Conservation (phyloP, 345 rosid species). For the Mercurialis annua region DNA sequence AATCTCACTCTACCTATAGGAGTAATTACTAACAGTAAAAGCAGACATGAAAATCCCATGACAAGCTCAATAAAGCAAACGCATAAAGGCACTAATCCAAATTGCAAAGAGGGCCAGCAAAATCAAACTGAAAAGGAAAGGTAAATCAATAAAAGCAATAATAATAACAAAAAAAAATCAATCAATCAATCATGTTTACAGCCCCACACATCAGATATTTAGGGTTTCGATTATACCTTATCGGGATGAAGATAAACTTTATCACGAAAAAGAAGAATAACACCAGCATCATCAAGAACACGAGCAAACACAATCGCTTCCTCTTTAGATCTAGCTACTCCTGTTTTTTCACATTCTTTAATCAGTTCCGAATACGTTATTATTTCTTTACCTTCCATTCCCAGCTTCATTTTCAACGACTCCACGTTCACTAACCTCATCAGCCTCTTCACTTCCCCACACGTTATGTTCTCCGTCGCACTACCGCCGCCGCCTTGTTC, state of each 20-base stretch:
- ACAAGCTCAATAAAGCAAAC: background rate
- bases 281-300: slow-evolving; percentile 85
- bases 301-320: slow-evolving; percentile 80
- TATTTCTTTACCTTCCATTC: slow-evolving; percentile 61
- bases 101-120: background rate
- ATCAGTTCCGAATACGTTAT: slow-evolving; percentile 55
- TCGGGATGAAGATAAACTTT: slow-evolving; percentile 84
- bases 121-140: background rate
- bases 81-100: background rate
- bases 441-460: slow-evolving; percentile 66
- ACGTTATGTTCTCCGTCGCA: slow-evolving; percentile 30
- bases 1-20: background rate
- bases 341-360: slow-evolving; percentile 57
- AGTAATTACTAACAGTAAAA: no score
- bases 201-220: no score
- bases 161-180: background rate
- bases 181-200: no score
- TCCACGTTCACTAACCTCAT: slow-evolving; percentile 86
- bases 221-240: no score
- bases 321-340: slow-evolving; percentile 63
- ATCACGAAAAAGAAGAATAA: slow-evolving; percentile 77
- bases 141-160: background rate
- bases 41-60: background rate
- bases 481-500: background rate
- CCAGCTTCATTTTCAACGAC: slow-evolving; percentile 63